These are phyloP conservation scores for Scutellaria baicalensis DNA, from an alignment of 257 asterid species.

Conservation along the genomic window DNA sequence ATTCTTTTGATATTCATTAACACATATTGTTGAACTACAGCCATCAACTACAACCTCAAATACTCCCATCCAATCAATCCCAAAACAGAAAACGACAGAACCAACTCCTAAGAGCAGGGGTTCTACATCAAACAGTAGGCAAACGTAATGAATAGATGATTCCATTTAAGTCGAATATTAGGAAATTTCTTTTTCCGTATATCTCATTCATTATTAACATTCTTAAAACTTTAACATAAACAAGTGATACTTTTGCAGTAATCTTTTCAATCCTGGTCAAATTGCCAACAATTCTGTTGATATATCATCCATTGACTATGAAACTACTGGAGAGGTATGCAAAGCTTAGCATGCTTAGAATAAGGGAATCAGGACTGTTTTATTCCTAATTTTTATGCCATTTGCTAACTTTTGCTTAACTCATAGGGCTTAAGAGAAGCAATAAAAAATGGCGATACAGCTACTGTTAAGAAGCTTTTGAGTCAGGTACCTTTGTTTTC, in stretches of 20 bases:
- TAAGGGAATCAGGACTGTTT: neutral
- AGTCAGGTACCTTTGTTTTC: constrained; percentile 56
- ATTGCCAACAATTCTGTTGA: constrained; percentile 41
- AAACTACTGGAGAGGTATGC: constrained; percentile 88
- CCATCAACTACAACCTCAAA: constrained; percentile 38
- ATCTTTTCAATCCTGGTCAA: constrained; percentile 68
- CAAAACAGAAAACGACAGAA: constrained; percentile 58
- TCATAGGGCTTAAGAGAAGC: constrained; percentile 89
- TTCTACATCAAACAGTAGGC: constrained; percentile 72
- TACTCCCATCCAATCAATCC: constrained; percentile 29
- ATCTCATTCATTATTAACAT: neutral
- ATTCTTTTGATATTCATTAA: constrained; percentile 1
- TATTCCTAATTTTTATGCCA: neutral
- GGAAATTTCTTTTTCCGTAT: neutral
- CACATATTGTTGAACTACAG: constrained; percentile 28
- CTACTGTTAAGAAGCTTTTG: constrained; percentile 75
- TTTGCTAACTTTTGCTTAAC: constrained; percentile 18
- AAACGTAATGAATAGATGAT: constrained; percentile 45
- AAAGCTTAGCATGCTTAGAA: neutral
- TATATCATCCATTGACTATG: constrained; percentile 43
- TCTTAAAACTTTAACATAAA: constrained; percentile 4
- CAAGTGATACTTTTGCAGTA: constrained; percentile 51
- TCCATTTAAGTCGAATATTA: constrained; percentile 7
- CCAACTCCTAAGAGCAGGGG: constrained; percentile 54
- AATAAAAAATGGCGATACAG: constrained; percentile 84